phyloP scores from a whole-genome alignment of 1,284 basidiomycete species.

The Trametes versicolor region DNA sequence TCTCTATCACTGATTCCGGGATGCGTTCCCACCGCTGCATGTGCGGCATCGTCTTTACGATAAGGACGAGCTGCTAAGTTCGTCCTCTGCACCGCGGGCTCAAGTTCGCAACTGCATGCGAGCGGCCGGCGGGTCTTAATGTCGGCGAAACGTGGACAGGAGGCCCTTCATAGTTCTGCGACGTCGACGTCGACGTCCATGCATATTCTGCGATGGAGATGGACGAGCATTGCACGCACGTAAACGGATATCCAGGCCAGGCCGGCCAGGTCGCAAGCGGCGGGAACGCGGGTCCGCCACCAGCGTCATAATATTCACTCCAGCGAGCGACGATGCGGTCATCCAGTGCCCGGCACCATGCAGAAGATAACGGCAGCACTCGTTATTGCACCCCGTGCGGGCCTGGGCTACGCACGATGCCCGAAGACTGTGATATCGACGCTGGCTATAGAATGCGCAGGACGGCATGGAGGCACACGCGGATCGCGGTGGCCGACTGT shows the following conservation, averaged over 20 bases:
- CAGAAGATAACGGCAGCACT: not conserved
- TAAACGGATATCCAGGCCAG: not conserved
- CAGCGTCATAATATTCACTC: slow-evolving; percentile 10
- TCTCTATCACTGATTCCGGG: not conserved
- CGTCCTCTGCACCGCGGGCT: not conserved
- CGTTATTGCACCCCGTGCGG: slow-evolving; percentile 1
- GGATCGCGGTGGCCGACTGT: not conserved
- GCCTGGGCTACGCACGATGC: not conserved
- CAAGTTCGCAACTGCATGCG: not conserved
- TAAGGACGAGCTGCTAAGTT: slow-evolving; percentile 1
- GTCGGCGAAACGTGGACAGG: slow-evolving; percentile 25
- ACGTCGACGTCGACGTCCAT: not conserved
- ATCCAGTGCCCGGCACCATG: not conserved
- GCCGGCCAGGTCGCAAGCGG: not conserved
- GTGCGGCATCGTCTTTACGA: not conserved
- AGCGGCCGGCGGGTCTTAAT: slow-evolving; percentile 15
- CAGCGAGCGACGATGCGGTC: slow-evolving; percentile 6
- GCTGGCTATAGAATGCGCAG: not conserved
- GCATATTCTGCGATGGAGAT: slow-evolving; percentile 2
- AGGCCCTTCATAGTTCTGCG: not conserved
- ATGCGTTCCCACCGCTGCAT: slow-evolving; percentile 5
- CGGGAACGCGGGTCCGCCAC: not conserved
- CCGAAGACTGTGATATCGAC: not conserved
- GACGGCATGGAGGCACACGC: not conserved
- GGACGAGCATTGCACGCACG: slow-evolving; percentile 4